Conservation (phyloP, 2,329 filamentous ascomycete genomes). For the Calonectria ilicicola region DNA sequence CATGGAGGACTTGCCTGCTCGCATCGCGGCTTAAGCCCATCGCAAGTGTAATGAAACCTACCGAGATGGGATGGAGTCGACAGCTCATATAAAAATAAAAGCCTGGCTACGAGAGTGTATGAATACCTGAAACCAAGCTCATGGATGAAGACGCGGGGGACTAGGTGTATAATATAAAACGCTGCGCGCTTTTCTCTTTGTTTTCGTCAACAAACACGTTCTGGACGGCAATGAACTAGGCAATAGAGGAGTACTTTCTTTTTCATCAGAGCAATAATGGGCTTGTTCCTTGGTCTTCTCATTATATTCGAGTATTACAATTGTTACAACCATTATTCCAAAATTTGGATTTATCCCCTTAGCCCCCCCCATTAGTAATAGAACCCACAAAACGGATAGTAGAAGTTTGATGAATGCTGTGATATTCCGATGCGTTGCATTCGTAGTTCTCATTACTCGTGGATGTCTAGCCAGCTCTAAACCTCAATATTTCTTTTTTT, state of each 20-base stretch:
- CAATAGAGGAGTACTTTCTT: conserved; percentile 1
- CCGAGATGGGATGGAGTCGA: not conserved
- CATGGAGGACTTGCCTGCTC: conserved; percentile 58
- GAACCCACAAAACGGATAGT: not conserved
- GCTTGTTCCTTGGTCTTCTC: not conserved
- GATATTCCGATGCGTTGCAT: not conserved
- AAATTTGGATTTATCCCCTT: not conserved
- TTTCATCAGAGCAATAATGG: not conserved
- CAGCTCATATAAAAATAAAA: not conserved
- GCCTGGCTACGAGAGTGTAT: conserved; percentile 4
- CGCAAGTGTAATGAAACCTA: not conserved
- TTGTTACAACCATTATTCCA: not conserved
- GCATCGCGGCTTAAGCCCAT: conserved; percentile 27
- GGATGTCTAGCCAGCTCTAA: not conserved
- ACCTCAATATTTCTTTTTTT: not conserved
- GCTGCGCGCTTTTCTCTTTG: conserved; percentile 1
- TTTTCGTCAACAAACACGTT: conserved; percentile 15
- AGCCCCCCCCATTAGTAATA: not conserved
- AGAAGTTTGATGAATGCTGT: not conserved
- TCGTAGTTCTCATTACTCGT: conserved; percentile 25
- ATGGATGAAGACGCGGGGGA: conserved; percentile 22
- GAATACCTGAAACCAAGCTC: not conserved
- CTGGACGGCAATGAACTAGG: not conserved
- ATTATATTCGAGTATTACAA: not conserved
- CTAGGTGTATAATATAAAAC: conserved; percentile 30